Conservation (phyloP, 139 green algal species). For the Pycnococcus provasolii region DNA sequence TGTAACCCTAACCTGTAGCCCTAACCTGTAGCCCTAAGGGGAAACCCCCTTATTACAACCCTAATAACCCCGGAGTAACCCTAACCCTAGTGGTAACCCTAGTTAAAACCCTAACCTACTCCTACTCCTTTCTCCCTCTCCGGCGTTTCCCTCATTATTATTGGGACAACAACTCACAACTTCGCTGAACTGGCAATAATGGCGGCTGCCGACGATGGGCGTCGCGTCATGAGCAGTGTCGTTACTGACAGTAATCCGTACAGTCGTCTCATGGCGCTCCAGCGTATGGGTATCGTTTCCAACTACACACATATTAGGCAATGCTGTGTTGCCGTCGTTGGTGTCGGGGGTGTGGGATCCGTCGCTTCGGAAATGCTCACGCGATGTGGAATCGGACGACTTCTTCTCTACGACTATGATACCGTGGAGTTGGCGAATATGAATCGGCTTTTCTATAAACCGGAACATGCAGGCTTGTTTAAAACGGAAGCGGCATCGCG, state of each 20-base stretch:
- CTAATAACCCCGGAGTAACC: too few relatives aligned
- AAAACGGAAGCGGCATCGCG: conserved; percentile 87
- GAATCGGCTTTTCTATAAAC: conserved; percentile 96
- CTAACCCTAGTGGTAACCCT: too few relatives aligned
- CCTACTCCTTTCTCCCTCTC: too few relatives aligned
- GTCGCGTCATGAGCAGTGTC: too few relatives aligned
- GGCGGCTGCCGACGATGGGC: too few relatives aligned
- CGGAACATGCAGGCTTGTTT: conserved; percentile 82
- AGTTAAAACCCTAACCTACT: too few relatives aligned
- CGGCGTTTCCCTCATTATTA: too few relatives aligned
- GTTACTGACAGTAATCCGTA: background rate
- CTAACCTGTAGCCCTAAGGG: too few relatives aligned
- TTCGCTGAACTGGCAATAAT: too few relatives aligned
- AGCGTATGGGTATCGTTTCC: conserved; percentile 92
- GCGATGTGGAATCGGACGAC: conserved; percentile 77
- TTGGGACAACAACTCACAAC: too few relatives aligned
- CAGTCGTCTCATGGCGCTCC: conserved; percentile 73
- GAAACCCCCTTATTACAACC: too few relatives aligned
- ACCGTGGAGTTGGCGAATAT: conserved; percentile 96
- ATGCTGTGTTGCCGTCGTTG: conserved; percentile 44
- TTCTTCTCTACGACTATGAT: conserved; percentile 88
- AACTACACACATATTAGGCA: conserved; percentile 80
- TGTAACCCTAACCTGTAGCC: too few relatives aligned
- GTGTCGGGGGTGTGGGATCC: conserved; percentile 75
- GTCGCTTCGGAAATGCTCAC: conserved; percentile 95